A percentile compares a stretch with the other conserved stretches of the same genome.
Conservation (phyloP, 108 stramenopile species). For the Seminavis robusta region DNA sequence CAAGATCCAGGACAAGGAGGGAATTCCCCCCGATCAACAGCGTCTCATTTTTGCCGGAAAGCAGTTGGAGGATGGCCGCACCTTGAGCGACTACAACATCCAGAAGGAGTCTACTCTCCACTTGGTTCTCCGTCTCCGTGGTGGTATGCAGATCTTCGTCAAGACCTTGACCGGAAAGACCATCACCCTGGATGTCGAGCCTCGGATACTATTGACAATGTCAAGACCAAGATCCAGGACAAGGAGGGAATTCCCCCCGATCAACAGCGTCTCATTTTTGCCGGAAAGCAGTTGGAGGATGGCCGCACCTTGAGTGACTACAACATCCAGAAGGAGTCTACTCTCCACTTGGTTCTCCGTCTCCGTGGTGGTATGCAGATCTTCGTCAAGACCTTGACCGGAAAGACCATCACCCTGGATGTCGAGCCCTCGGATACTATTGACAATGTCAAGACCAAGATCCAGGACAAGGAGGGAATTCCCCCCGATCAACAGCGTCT, state of each 20-base stretch:
- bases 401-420: conserved; percentile 71
- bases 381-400: conserved; percentile 92
- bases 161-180: conserved; percentile 95
- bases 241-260: conserved; percentile 93
- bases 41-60: conserved; percentile 92
- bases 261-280: conserved; percentile 89
- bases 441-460: conserved; percentile 85
- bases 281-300: conserved; percentile 98
- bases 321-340: conserved; percentile 93
- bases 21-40: conserved; percentile 91
- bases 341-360: conserved; percentile 92
- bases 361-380: conserved; percentile 52
- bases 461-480: conserved; percentile 89
- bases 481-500: conserved; percentile 84
- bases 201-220: conserved; percentile 91
- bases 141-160: conserved; percentile 84
- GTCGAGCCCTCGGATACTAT: conserved; percentile 92
- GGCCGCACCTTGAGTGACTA: conserved; percentile 95
- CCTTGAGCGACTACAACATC: conserved; percentile 93
- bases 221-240: conserved; percentile 92
- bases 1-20: conserved; percentile 93
- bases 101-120: conserved; percentile 93
- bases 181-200: conserved; percentile 96
- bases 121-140: conserved; percentile 92
- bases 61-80: conserved; percentile 99